These are phyloP conservation scores for Solanum hybrid DNA, from an alignment of 305 asterid species.

Conservation along the genomic window DNA sequence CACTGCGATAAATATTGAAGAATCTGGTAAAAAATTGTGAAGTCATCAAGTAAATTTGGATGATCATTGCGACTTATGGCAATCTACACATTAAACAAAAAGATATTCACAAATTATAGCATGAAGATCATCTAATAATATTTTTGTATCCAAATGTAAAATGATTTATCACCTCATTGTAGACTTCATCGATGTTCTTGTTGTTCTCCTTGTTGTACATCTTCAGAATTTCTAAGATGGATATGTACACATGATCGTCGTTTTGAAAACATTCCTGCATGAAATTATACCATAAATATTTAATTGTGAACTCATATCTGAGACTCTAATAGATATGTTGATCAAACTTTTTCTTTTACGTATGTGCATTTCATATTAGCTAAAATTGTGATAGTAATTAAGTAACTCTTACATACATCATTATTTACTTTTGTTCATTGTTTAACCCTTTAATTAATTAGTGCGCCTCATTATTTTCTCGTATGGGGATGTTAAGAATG, in stretches of 20 bases:
- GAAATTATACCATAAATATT: neutral
- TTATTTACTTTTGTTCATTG: neutral
- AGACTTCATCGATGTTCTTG: no score
- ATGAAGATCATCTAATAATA: neutral
- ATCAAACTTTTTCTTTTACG: neutral
- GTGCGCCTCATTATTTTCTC: neutral
- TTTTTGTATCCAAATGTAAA: no score
- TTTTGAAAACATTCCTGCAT: slow-evolving; percentile 39
- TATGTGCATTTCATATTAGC: neutral
- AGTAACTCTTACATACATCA: neutral
- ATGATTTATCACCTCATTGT: no score
- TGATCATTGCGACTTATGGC: slow-evolving; percentile 59
- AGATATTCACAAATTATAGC: neutral
- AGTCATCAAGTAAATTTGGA: slow-evolving; percentile 79
- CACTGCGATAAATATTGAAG: slow-evolving; percentile 36
- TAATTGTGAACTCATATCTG: neutral
- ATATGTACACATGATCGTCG: slow-evolving; percentile 68
- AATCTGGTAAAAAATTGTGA: slow-evolving; percentile 68
- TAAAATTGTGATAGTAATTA: neutral
- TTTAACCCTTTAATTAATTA: neutral
- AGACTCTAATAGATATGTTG: neutral
- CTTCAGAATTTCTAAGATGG: slow-evolving; percentile 54
- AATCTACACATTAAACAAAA: slow-evolving; percentile 36
- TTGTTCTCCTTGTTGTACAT: no score
- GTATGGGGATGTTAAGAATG: neutral